These are phyloP conservation scores for Boletus sp. DNA, from an alignment of 768 basidiomycete species.

Conservation along the genomic window DNA sequence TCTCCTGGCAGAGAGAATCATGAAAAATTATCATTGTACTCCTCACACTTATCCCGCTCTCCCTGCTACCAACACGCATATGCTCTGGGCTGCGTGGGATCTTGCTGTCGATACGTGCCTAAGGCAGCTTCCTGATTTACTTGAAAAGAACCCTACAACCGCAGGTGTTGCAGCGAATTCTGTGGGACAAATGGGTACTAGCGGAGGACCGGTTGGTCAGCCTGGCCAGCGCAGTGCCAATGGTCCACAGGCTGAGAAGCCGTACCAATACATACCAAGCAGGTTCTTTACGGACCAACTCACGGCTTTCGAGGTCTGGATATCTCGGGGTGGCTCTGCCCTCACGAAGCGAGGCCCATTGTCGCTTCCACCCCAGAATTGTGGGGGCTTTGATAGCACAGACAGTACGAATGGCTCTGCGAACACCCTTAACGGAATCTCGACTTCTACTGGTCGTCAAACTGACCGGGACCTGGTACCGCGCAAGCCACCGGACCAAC, in stretches of 20 bases:
- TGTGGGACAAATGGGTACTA: constrained; percentile 9
- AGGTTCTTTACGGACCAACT: constrained; percentile 95
- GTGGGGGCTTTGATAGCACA: constrained; percentile 28
- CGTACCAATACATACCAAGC: constrained; percentile 78
- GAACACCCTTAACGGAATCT: constrained; percentile 18
- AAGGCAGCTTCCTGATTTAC: constrained; percentile 85
- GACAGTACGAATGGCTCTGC: constrained; percentile 16
- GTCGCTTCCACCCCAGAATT: constrained; percentile 57
- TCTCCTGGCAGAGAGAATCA: constrained; percentile 93
- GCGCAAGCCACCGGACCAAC: constrained; percentile 92
- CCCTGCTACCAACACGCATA: constrained; percentile 95
- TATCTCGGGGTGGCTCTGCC: constrained; percentile 88
- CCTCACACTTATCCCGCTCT: constrained; percentile 91
- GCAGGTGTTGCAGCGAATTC: constrained; percentile 23
- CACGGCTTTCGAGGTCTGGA: constrained; percentile 98
- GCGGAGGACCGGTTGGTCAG: constrained; percentile 17
- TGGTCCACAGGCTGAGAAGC: constrained; percentile 38
- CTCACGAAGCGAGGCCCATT: constrained; percentile 74
- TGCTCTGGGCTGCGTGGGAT: constrained; percentile 97
- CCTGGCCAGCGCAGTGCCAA: constrained; percentile 18
- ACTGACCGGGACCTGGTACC: constrained; percentile 57
- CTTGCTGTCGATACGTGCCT: constrained; percentile 93
- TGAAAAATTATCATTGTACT: constrained; percentile 97
- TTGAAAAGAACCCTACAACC: constrained; percentile 41
- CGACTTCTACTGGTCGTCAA: constrained; percentile 4